These are phyloP conservation scores for Daedaleopsis sinensis DNA, from an alignment of 768 basidiomycete genomes.

Conservation along the genomic window DNA sequence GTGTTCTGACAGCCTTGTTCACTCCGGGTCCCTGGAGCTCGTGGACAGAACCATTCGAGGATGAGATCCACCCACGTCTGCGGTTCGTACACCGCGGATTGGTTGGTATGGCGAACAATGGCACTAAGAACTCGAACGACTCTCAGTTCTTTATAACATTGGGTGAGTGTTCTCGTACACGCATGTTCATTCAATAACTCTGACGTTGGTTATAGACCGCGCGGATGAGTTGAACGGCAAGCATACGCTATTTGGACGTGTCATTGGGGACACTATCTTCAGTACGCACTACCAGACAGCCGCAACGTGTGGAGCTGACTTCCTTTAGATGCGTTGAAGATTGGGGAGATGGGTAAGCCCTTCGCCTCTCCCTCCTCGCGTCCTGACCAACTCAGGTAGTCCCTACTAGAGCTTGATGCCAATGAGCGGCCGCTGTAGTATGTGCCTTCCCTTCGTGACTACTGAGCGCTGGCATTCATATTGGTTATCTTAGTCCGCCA, in stretches of 20 bases:
- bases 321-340: slow-evolving; percentile 81
- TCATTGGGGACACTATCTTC: slow-evolving; percentile 86
- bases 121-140: slow-evolving; percentile 85
- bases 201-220: slow-evolving; percentile 53
- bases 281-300: slow-evolving; percentile 51
- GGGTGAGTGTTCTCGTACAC: slow-evolving; percentile 45
- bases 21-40: not conserved
- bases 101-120: slow-evolving; percentile 93
- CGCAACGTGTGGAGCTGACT: not conserved
- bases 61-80: slow-evolving; percentile 91
- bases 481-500: slow-evolving; percentile 65
- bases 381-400: slow-evolving; percentile 18
- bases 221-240: slow-evolving; percentile 94
- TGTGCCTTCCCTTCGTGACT: slow-evolving; percentile 28
- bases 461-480: not conserved
- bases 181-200: not conserved
- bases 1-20: slow-evolving; percentile 13
- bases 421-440: slow-evolving; percentile 84
- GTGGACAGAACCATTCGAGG: slow-evolving; percentile 83
- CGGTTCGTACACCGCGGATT: slow-evolving; percentile 89
- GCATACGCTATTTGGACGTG: slow-evolving; percentile 92
- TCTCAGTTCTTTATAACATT: slow-evolving; percentile 97
- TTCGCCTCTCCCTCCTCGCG: not conserved
- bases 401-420: slow-evolving; percentile 62
- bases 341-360: slow-evolving; percentile 80